Evolutionary conservation across 2,329 filamentous ascomycete genomes (phyloP).

Genomic region (Alternaria tenuissima): DNA sequence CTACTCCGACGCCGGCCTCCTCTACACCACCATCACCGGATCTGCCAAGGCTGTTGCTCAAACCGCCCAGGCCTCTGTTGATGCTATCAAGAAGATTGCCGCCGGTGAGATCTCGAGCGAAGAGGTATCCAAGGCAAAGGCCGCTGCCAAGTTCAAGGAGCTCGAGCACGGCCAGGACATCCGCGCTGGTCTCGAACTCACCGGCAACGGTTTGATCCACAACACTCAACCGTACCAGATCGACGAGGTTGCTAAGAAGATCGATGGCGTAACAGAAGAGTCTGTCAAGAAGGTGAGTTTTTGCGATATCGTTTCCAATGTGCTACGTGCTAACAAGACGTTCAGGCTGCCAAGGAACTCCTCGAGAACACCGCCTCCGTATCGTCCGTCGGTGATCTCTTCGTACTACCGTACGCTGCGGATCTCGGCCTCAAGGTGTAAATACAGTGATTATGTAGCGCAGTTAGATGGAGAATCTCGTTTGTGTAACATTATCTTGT

Average conservation of each 20-base stretch:
- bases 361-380: conserved; percentile 89
- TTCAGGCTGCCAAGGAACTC: conserved; percentile 84
- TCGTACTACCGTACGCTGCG: conserved; percentile 88
- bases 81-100: conserved; percentile 82
- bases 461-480: conserved; percentile 42
- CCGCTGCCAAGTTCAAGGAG: conserved; percentile 91
- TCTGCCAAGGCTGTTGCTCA: conserved; percentile 74
- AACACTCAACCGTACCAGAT: conserved; percentile 85
- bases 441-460: conserved; percentile 53
- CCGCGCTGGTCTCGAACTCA: conserved; percentile 78
- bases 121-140: conserved; percentile 88
- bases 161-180: conserved; percentile 83
- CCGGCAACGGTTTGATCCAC: conserved; percentile 83
- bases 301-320: conserved; percentile 23
- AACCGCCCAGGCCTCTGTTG: conserved; percentile 78
- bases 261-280: conserved; percentile 83
- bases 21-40: conserved; percentile 83
- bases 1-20: conserved; percentile 94
- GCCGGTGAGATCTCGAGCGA: conserved; percentile 80
- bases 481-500: conserved; percentile 54
- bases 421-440: conserved; percentile 96
- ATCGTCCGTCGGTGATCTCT: conserved; percentile 88
- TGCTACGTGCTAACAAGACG: conserved; percentile 26
- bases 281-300: conserved; percentile 69
- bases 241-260: conserved; percentile 76